A percentile compares a stretch with the other conserved stretches of the same genome.
These are phyloP conservation scores for Cucurbita maxima DNA, from an alignment of 306 rosid species.

Conservation along the genomic window DNA sequence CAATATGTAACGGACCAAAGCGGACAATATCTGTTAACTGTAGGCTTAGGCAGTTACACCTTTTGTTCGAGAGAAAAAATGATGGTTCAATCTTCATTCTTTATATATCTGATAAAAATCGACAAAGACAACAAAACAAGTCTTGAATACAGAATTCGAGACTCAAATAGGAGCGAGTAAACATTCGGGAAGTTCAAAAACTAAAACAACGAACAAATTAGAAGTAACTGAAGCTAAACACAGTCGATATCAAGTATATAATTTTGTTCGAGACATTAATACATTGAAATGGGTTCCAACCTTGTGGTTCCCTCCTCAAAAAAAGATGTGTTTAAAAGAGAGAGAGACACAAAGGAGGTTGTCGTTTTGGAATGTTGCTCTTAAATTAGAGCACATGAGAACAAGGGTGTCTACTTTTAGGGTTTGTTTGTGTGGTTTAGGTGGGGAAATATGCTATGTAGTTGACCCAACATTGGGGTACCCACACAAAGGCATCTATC, in stretches of 20 bases:
- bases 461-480: constrained; percentile 77
- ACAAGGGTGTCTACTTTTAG: constrained; percentile 76
- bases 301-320: constrained; percentile 17
- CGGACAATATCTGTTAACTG: no score
- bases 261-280: background rate
- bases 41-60: no score
- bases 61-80: no score
- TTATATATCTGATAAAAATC: no score
- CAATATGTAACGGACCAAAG: no score
- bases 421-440: constrained; percentile 54
- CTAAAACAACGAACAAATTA: no score
- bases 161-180: no score
- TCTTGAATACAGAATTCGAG: no score
- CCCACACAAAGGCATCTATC: constrained; percentile 61
- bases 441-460: constrained; percentile 85
- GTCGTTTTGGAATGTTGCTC: constrained; percentile 94
- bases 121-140: no score
- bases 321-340: constrained; percentile 23
- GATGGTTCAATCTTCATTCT: no score
- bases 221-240: no score
- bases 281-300: constrained; percentile 1
- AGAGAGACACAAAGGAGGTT: constrained; percentile 55
- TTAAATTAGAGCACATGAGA: constrained; percentile 96
- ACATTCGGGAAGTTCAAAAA: no score
- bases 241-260: background rate